Evolutionary conservation across 768 basidiomycete species (phyloP).

Genomic region (Boletus tomentosulus): DNA sequence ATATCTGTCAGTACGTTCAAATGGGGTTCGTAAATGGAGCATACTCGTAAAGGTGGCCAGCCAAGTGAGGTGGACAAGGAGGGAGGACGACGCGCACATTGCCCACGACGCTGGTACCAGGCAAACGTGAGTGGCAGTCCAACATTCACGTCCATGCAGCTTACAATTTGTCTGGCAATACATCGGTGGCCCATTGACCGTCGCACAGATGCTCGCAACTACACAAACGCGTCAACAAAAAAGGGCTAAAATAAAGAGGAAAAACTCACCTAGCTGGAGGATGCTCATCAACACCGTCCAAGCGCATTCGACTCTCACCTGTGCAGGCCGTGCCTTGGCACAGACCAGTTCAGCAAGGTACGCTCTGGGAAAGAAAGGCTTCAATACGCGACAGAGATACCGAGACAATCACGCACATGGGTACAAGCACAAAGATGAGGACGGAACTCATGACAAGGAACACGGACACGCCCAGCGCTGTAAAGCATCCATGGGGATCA

Average conservation of each 20-base stretch:
- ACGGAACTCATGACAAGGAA: conserved; percentile 48
- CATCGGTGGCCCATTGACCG: conserved; percentile 39
- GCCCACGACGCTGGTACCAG: conserved; percentile 34
- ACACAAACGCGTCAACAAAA: not conserved
- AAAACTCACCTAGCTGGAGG: conserved; percentile 48
- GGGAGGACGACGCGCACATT: conserved; percentile 44
- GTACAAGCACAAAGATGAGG: conserved; percentile 28
- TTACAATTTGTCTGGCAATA: conserved; percentile 36
- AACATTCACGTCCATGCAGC: conserved; percentile 8
- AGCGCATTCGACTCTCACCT: conserved; percentile 48
- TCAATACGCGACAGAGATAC: not conserved
- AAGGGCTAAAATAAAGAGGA: not conserved
- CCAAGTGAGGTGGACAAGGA: conserved; percentile 49
- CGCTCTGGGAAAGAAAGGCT: conserved; percentile 15
- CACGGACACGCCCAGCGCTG: conserved; percentile 46
- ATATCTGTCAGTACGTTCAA: not conserved
- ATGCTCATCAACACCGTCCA: conserved; percentile 51
- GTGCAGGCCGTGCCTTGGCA: conserved; percentile 36
- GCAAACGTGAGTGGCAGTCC: conserved; percentile 4
- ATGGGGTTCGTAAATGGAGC: conserved; percentile 17
- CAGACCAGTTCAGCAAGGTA: conserved; percentile 35
- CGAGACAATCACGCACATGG: conserved; percentile 24
- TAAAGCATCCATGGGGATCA: not conserved
- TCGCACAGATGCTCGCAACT: conserved; percentile 49
- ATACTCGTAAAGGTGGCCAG: conserved; percentile 43